Evolutionary conservation across 78 protist genomes (phyloP), one percentile per base, ranked within the genome.

Genomic region (Dictyostelium purpureum): DNA sequence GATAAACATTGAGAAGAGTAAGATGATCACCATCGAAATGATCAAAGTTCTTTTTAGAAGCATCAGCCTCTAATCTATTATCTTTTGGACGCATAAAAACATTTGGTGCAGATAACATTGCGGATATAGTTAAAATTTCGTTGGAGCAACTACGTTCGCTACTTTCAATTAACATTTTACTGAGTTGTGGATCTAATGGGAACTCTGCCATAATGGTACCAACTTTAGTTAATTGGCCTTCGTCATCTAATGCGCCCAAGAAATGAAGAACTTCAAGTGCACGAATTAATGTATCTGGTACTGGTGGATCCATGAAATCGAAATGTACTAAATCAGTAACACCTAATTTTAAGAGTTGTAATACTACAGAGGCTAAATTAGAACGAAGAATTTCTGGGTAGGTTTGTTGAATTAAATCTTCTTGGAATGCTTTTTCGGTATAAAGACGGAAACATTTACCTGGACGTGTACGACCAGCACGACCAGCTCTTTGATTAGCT

Each of bases 401-500:
- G 2, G 99, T 99, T 57, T 96, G 94, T 70, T 92, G 97, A 33
- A 45, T 89, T 40, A 99, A 94, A 33, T 98, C 98, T 47, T 90
- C 81, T 12, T 93, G 51, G 69, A 85, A 98, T 7, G 97, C 66
- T n/a, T 70, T 37, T 65, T 98, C 99, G 10, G 99, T 96, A 97
- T 96, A 97, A 76, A 98, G 67, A 26, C 98, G 85, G 93, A 87
- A 97, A 70, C 94, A 95, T 77, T 98, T 99, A 35, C 99, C 99
- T 0, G 99, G 98, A 51, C 93, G 70, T 10, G 99, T 99, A 14
- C 99, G 98, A 11, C 99, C 99, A 37, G 99, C 99, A 43, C 99
- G 99, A 33, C 99, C 99, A 7, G 99, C 99, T 5, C 99, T 96
- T 96, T 99, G 99, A 66, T 98, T 90, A 2, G 99, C 99, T 6